Evolutionary conservation across 2,329 filamentous ascomycete species (phyloP), one percentile per base, ranked within the genome.

Genomic region (Exserohilum rostratum): DNA sequence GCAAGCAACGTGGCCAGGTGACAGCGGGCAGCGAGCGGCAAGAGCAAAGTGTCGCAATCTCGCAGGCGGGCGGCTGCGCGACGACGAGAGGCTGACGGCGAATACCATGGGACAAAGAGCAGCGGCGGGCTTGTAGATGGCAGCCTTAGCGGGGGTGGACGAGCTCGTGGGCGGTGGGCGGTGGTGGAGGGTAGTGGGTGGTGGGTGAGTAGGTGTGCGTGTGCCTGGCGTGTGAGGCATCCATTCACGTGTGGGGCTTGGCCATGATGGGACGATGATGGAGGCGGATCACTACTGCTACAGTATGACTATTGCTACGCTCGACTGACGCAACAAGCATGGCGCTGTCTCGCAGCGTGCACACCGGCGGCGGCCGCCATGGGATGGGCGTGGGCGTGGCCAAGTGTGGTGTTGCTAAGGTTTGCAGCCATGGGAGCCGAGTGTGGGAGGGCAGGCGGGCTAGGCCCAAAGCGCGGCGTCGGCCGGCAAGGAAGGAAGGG

Each of bases 361-460:
- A n/a, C n/a, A 25, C 22, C 51, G 49, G 33, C 45, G 44, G 50
- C 43, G 30, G 30, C 47, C n/a, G 43, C 38, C 35, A 27, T 49
- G 40, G 51, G 51, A 58, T 52, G 55, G 55, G 55, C 55, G n/a
- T 57, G 33, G 47, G 48, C 53, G 42, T 49, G 50, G 59, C 4
- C 22, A 5, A 7, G 22, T 25, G 22, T 25, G 22, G 22, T 25
- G 22, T 25, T 25, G 15, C 15, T 31, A 53, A 50, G 50, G 43
- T 48, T 55, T 46, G 22, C 22, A 25, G 22, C 22, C 22, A 25
- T 50, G 15, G n/a, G 46, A 27, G 22, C 22, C 22, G 46, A 30
- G 48, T 30, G 35, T 42, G 42, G 18, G 33, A 15, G 39, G 34
- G 25, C 38, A 15, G 43, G 27, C 11, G 52, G 33, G 44, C 60